These are phyloP conservation scores for Polytrichum commune DNA, from an alignment of 225 moss, liverwort and hornwort species.

Conservation along the genomic window DNA sequence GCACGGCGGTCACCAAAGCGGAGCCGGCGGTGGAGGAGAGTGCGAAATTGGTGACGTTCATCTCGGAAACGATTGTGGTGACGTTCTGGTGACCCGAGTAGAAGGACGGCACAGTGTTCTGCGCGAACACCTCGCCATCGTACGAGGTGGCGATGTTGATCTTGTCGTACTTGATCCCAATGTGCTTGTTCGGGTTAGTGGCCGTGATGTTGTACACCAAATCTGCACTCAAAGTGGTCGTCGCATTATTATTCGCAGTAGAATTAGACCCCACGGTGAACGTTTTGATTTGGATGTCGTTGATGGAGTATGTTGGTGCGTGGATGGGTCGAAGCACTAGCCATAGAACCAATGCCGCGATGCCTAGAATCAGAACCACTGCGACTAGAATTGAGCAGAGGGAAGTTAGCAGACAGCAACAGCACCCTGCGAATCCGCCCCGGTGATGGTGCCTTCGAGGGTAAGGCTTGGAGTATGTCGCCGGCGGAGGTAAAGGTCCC, in stretches of 20 bases:
- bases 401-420: constrained; percentile 31
- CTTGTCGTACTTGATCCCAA: constrained; percentile 54
- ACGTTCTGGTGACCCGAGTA: constrained; percentile 54
- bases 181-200: constrained; percentile 57
- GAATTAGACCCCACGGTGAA: constrained; percentile 10
- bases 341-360: constrained; percentile 40
- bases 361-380: constrained; percentile 20
- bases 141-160: constrained; percentile 46
- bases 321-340: constrained; percentile 43
- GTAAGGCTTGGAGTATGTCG: constrained; percentile 32
- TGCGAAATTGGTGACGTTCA: constrained; percentile 8
- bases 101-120: constrained; percentile 33
- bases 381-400: constrained; percentile 20
- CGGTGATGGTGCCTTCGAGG: constrained; percentile 10
- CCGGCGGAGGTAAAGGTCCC: constrained; percentile 30
- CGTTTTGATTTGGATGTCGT: constrained; percentile 19
- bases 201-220: constrained; percentile 36
- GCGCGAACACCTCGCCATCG: constrained; percentile 37
- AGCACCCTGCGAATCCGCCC: constrained; percentile 31
- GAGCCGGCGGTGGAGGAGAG: constrained; percentile 8
- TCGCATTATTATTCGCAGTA: neutral
- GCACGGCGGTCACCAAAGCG: constrained; percentile 13
- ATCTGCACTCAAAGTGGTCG: constrained; percentile 22
- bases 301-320: constrained; percentile 36
- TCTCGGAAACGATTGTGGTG: constrained; percentile 23